Base-by-base conservation (phyloP, 2,329 filamentous ascomycete genomes). In the Pseudonectria buxi region DNA sequence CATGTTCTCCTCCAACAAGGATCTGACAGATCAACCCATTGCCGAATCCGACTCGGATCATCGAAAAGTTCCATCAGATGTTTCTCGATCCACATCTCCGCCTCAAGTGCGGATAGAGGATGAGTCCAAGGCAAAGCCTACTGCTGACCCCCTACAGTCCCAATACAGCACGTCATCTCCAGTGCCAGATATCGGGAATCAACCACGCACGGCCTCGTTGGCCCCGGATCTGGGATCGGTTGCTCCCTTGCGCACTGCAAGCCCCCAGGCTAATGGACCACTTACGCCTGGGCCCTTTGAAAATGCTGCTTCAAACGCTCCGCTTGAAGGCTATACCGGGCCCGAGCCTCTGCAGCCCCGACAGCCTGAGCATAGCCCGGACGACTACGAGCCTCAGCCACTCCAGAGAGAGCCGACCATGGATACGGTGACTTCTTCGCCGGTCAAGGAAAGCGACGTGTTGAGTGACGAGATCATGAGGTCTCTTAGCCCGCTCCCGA, bases 401-500 rank as follows among this genome's bases (percentile, higher is more conserved):
- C 47, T 72, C 15, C 58, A 65, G 35, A 62, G 68, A 3, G 59
- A 63, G 16, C 54, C 61, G 6, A 71, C 68, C 1, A 56, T 68
- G 31, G 74, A 71, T 49, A 72, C 70, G 1, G 52, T 62, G 9
- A 67, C 68, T 9, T 68, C 69, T 7, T 70, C 71, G 1, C 70
- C 76, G 22, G 67, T 80, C 39, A 76, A 81, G 45, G 83, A 87
- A 50, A 87, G 75, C 49, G 84, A 89, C 45, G 69, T 74, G 37
- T 57, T 89, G 30, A 72, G 78, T 18, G 81, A 86, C 40, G 85
- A 89, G 49, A 89, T 89, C 36, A 77, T 86, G 35, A 77, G 75
- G 39, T 83, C 78, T 28, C 64, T 89, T 3, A 79, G 71, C 36
- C 72, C 79, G 1, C 54, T 64, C 10, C 61, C 60, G 11, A 39